Conservation (phyloP, 1,284 basidiomycete species). For the Vanrija sp. region DNA sequence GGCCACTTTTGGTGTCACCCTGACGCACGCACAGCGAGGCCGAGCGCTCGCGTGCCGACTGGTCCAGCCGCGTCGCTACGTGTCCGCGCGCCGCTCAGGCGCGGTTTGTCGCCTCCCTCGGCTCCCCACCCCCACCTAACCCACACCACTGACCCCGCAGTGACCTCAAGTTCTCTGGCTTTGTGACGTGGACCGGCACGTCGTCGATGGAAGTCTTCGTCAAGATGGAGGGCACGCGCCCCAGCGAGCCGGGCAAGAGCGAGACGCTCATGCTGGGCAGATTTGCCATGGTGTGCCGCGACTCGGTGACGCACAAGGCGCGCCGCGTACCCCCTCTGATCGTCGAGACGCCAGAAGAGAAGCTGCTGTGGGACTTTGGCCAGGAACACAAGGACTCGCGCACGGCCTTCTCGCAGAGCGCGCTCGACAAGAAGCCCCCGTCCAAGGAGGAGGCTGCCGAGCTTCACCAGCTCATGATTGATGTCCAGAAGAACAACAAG, state of each 20-base stretch:
- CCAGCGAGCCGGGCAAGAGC: constrained; percentile 53
- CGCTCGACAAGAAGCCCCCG: constrained; percentile 67
- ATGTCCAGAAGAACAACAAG: constrained; percentile 47
- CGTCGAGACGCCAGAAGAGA: constrained; percentile 62
- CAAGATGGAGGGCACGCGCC: constrained; percentile 65
- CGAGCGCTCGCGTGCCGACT: too few species aligned
- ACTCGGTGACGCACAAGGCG: constrained; percentile 63
- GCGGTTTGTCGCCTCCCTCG: too few species aligned
- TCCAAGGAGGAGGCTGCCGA: constrained; percentile 62
- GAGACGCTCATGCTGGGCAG: constrained; percentile 56
- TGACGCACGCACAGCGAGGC: too few species aligned
- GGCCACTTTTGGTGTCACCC: too few species aligned
- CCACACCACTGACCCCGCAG: constrained; percentile 52
- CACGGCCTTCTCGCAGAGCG: constrained; percentile 55
- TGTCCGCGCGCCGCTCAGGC: too few species aligned
- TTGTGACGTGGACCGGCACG: constrained; percentile 71
- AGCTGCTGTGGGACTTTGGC: constrained; percentile 61
- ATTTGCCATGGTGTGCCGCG: constrained; percentile 78
- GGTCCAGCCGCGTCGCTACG: too few species aligned
- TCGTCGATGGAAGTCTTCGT: constrained; percentile 78
- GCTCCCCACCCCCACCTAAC: not conserved
- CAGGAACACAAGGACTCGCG: constrained; percentile 62
- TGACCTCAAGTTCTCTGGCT: constrained; percentile 69
- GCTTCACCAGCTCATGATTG: constrained; percentile 65
- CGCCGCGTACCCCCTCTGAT: constrained; percentile 63